Percentiles rank a stretch among this genome's conserved stretches.
Conservation (phyloP, 2,329 filamentous ascomycete species). For the Fonsecaea multimorphosa region DNA sequence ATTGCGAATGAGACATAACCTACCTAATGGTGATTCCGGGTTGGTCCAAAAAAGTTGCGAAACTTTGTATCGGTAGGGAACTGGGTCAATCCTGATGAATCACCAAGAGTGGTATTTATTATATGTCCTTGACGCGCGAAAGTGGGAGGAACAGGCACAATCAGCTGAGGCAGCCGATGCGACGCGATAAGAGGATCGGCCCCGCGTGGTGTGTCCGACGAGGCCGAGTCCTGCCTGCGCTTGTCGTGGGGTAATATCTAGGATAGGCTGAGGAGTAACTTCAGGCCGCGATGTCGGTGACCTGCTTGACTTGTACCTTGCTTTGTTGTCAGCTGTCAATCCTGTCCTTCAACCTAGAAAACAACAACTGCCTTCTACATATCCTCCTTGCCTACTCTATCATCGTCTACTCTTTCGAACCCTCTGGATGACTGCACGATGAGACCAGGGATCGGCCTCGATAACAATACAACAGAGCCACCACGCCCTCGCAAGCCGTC, state of each 20-base stretch:
- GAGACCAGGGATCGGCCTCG: constrained; percentile 47
- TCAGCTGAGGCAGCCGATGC: neutral
- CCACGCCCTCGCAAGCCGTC: constrained; percentile 42
- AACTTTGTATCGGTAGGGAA: neutral
- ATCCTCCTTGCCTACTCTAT: constrained; percentile 1
- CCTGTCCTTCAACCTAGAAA: neutral
- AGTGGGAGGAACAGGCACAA: constrained; percentile 1
- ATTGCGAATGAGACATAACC: constrained; percentile 23
- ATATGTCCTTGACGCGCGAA: neutral
- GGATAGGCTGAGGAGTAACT: constrained; percentile 13
- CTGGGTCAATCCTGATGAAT: neutral
- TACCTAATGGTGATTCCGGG: constrained; percentile 22
- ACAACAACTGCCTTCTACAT: neutral
- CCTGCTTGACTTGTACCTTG: constrained; percentile 15
- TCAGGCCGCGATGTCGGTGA: constrained; percentile 27
- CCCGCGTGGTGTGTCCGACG: neutral
- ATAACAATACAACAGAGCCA: constrained; percentile 36
- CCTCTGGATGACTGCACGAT: constrained; percentile 42
- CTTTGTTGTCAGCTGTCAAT: constrained; percentile 12
- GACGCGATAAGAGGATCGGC: constrained; percentile 5
- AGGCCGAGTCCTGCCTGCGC: neutral
- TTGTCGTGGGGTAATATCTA: constrained; percentile 23
- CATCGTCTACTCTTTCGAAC: neutral
- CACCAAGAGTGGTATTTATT: neutral
- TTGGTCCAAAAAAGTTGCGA: neutral